Evolutionary conservation across 2,329 filamentous ascomycete genomes (phyloP).

Genomic region (Nemania diffusa): DNA sequence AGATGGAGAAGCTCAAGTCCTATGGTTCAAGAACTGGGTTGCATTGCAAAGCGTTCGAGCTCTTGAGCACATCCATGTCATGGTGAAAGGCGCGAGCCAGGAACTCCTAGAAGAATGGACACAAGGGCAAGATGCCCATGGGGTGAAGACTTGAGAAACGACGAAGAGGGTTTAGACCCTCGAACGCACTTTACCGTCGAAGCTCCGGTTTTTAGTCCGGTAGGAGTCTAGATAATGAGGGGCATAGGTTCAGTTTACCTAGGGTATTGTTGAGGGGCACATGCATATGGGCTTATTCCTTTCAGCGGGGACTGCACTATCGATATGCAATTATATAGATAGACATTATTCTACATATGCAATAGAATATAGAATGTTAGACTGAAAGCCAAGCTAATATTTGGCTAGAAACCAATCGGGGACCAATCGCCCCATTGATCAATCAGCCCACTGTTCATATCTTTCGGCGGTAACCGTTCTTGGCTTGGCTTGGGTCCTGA

Average conservation of each 20-base stretch:
- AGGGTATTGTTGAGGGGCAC: too few species aligned
- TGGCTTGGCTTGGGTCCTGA: constrained; percentile 19
- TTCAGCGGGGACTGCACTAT: constrained; percentile 4
- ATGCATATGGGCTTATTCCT: too few species aligned
- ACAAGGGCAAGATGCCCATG: constrained; percentile 55
- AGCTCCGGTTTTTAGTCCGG: neutral
- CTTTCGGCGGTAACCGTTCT: constrained; percentile 8
- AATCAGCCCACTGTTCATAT: constrained; percentile 25
- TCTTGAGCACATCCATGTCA: constrained; percentile 89
- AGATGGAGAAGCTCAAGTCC: constrained; percentile 61
- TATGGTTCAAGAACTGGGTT: constrained; percentile 97
- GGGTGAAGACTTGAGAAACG: constrained; percentile 29
- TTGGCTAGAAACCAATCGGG: neutral
- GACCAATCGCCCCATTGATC: constrained; percentile 14
- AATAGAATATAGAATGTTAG: neutral
- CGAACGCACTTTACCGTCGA: neutral
- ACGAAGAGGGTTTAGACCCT: neutral
- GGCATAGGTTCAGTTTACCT: neutral
- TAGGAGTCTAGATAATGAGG: neutral
- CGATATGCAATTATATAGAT: constrained; percentile 22
- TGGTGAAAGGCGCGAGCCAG: constrained; percentile 66
- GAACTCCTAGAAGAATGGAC: constrained; percentile 66
- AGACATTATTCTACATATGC: neutral
- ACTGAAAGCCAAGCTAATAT: neutral
- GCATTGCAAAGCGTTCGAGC: constrained; percentile 87